Evolutionary conservation across 2,329 filamentous ascomycete species (phyloP).

Genomic region (Didymosphaeria variabile): DNA sequence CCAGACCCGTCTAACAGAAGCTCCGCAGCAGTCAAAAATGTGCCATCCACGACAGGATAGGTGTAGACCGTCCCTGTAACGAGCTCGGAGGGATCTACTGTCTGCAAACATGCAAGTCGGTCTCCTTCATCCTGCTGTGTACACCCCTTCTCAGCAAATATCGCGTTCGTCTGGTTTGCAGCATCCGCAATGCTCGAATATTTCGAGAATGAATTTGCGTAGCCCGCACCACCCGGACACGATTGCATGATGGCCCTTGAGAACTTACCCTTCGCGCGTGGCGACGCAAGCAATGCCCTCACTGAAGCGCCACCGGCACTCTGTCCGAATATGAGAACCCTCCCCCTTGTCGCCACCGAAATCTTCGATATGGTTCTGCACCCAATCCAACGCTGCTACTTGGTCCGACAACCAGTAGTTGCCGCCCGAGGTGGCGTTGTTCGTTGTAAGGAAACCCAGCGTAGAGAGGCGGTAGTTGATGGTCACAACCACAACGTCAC

Average conservation of each 20-base stretch:
- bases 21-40: slow-evolving; percentile 35
- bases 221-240: slow-evolving; percentile 27
- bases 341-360: slow-evolving; percentile 48
- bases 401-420: slow-evolving; percentile 62
- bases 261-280: slow-evolving; percentile 59
- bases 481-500: slow-evolving; percentile 56
- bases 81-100: slow-evolving; percentile 32
- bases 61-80: slow-evolving; percentile 26
- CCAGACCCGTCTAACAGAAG: slow-evolving; percentile 33
- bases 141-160: slow-evolving; percentile 40
- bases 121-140: slow-evolving; percentile 17
- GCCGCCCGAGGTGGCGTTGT: slow-evolving; percentile 57
- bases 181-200: slow-evolving; percentile 39
- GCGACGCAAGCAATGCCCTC: slow-evolving; percentile 60
- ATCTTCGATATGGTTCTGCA: slow-evolving; percentile 51
- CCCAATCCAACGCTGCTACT: slow-evolving; percentile 61
- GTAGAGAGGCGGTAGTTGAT: slow-evolving; percentile 55
- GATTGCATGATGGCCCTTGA: slow-evolving; percentile 55
- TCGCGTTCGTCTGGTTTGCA: slow-evolving; percentile 27
- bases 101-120: slow-evolving; percentile 35
- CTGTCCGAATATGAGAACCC: slow-evolving; percentile 51
- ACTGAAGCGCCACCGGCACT: slow-evolving; percentile 51
- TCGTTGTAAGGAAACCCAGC: slow-evolving; percentile 46
- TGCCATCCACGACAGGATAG: slow-evolving; percentile 46
- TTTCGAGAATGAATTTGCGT: slow-evolving; percentile 31